phyloP scores from a whole-genome alignment of 192 early-diverging fungal species.

The Chytriomyces confervae region DNA sequence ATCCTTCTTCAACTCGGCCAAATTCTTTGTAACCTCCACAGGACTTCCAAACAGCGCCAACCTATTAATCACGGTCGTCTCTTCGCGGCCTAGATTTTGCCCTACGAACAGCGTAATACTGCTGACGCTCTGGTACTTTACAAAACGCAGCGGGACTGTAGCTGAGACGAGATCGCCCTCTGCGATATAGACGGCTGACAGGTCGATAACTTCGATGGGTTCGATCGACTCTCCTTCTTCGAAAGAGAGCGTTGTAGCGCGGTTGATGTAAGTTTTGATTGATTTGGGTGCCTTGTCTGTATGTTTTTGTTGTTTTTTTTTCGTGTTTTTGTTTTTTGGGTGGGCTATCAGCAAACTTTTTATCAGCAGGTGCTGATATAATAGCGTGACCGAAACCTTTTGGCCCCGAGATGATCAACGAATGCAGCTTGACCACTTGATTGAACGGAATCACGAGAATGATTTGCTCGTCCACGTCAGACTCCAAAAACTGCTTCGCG shows the following conservation, averaged over 20 bases:
- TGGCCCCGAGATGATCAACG: constrained; percentile 64
- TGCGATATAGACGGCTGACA: constrained; percentile 63
- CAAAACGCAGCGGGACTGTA: constrained; percentile 81
- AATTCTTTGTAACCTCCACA: no score
- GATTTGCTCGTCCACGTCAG: constrained; percentile 96
- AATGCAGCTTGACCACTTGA: no score
- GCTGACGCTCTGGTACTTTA: constrained; percentile 90
- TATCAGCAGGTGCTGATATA: not conserved
- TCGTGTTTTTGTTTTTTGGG: no score
- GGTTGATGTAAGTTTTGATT: no score
- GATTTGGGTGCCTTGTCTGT: no score
- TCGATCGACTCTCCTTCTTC: constrained; percentile 80
- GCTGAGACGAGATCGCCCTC: no score
- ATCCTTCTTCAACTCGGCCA: no score
- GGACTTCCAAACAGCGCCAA: no score
- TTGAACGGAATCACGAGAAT: constrained; percentile 94
- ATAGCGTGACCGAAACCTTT: constrained; percentile 60
- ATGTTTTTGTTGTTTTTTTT: no score
- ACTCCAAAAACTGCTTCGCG: constrained; percentile 72
- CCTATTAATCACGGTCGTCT: constrained; percentile 81
- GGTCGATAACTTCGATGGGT: constrained; percentile 75
- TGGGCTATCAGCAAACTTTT: no score
- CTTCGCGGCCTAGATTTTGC: constrained; percentile 83
- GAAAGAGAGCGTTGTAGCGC: constrained; percentile 73
- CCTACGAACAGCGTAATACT: no score